Evolutionary conservation across 495 filamentous ascomycete genomes (phyloP).

Genomic region (Aspergillus avenaceus): DNA sequence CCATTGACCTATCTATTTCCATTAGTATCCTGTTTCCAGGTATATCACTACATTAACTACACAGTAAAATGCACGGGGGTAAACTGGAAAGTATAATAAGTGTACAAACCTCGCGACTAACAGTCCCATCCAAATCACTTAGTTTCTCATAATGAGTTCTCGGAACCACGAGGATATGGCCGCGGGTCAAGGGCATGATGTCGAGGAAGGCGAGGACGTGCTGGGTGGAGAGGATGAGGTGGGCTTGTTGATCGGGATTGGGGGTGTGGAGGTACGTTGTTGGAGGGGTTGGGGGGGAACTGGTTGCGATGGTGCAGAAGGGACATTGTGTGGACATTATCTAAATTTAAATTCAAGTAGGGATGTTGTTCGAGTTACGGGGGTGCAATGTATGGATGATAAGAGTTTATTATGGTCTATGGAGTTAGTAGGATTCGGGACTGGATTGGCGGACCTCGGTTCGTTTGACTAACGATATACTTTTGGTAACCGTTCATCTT

Average conservation of each 20-base stretch:
- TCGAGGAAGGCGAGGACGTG: slow-evolving; percentile 81
- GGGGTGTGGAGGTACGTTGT: slow-evolving; percentile 23
- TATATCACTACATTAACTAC: background rate
- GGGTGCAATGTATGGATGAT: no score
- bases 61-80: slow-evolving; percentile 2
- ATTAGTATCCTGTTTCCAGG: background rate
- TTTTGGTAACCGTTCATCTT: no score
- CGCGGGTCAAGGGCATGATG: slow-evolving; percentile 75
- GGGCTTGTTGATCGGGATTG: slow-evolving; percentile 33
- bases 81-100: slow-evolving; percentile 1
- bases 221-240: slow-evolving; percentile 70
- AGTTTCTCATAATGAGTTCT: slow-evolving; percentile 69
- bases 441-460: background rate
- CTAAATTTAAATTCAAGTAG: no score
- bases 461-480: no score
- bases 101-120: slow-evolving; percentile 48
- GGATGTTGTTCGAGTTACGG: no score
- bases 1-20: slow-evolving; percentile 56
- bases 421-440: background rate
- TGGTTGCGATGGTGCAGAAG: slow-evolving; percentile 38
- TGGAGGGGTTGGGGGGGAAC: slow-evolving; percentile 38
- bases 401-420: no score
- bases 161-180: slow-evolving; percentile 75
- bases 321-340: slow-evolving; percentile 27
- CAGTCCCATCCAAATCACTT: slow-evolving; percentile 53